Base-by-base conservation (phyloP, 2,329 filamentous ascomycete species). In the Nemania sp. region DNA sequence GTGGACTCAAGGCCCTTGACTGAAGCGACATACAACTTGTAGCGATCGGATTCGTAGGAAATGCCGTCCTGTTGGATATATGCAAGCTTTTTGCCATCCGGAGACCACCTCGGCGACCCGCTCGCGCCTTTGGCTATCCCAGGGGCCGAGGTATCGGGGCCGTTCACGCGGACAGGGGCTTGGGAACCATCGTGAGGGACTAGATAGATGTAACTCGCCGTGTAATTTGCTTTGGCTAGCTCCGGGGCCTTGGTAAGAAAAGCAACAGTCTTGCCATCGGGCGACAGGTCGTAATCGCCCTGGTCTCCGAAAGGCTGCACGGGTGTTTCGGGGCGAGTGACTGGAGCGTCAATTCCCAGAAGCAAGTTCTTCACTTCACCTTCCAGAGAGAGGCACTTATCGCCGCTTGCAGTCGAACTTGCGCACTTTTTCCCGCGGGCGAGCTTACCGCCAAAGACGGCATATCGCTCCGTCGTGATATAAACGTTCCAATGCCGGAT, bases 201-300 rank as follows among this genome's bases (percentile, higher is more conserved):
- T 12, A 57, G 12, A 20, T 57, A 57, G 14, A 57, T 54, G 12
- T 57, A 57, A n/a, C 55, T 57, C 23, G 55, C 51, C 6, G 55
- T 57, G 5, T 54, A 30, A 15, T 57, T 57, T 17, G 55, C 55
- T 23, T 57, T 57, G 5, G 55, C 37, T 7, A 57, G 26, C 12
- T 57, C 55, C 12, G 55, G 55, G 3, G 55, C 55, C 30, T 57
- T 57, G 6, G 55, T 57, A 2, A 57, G 51, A 28, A 57, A 57
- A 19, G 55, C 55, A 31, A 57, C 51, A 15, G 51, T 54, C 33
- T 17, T 26, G 0, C 55, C 55, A 26, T 57, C 30, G n/a, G 55
- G 55, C 5, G 55, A 57, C 6, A 57, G 15, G 14, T 57, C 55
- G 23, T 57, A 57, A 15, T 57, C 55, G 1, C 55, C 51, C 8